phyloP scores from a whole-genome alignment of 1,139 yeast genomes.

The Zygoascus hellenicus region DNA sequence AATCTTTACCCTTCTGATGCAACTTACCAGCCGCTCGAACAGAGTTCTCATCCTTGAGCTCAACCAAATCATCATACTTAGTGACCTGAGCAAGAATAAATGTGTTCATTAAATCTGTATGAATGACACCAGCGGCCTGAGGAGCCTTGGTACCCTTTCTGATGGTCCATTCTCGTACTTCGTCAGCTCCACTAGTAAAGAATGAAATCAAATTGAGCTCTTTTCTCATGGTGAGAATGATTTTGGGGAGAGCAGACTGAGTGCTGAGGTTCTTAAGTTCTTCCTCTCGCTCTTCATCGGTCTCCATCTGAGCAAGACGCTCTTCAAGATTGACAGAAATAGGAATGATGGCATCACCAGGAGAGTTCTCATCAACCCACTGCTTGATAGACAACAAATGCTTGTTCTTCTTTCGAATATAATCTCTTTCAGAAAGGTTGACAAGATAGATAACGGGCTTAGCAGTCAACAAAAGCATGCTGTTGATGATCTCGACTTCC shows the following conservation, averaged over 20 bases:
- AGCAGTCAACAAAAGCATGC: slow-evolving; percentile 78
- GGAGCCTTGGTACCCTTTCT: slow-evolving; percentile 76
- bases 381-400: slow-evolving; percentile 84
- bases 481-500: slow-evolving; percentile 84
- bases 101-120: slow-evolving; percentile 78
- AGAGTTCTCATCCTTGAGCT: slow-evolving; percentile 82
- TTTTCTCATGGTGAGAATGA: slow-evolving; percentile 61
- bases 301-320: slow-evolving; percentile 79
- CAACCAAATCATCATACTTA: slow-evolving; percentile 66
- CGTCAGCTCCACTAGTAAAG: slow-evolving; percentile 87
- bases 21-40: slow-evolving; percentile 94
- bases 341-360: slow-evolving; percentile 94
- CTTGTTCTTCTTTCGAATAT: slow-evolving; percentile 96
- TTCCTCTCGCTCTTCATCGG: slow-evolving; percentile 86
- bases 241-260: slow-evolving; percentile 76
- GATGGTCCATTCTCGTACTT: slow-evolving; percentile 90
- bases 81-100: slow-evolving; percentile 84
- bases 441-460: slow-evolving; percentile 94
- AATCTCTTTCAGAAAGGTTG: slow-evolving; percentile 90
- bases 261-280: slow-evolving; percentile 87
- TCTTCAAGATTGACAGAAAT: slow-evolving; percentile 91
- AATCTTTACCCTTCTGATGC: slow-evolving; percentile 92
- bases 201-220: slow-evolving; percentile 71
- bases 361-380: slow-evolving; percentile 92
- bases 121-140: slow-evolving; percentile 91